phyloP scores from a whole-genome alignment of 371 early-diverging fungal genomes.

The Circinella umbellata region DNA sequence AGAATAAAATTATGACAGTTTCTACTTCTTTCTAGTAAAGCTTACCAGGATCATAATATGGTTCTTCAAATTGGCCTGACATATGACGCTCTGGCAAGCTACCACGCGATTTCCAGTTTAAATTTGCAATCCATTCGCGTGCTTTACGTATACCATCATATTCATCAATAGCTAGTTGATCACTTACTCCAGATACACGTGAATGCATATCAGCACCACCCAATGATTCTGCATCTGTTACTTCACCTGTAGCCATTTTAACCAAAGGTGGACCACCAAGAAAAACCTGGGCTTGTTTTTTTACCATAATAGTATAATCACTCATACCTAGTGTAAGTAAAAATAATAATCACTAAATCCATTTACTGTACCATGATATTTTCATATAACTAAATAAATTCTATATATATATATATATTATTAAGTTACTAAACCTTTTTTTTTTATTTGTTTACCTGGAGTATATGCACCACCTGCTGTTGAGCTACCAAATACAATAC shows the following conservation, averaged over 20 bases:
- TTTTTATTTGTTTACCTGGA: conserved; percentile 39
- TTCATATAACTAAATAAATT: background rate
- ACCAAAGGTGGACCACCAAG: conserved; percentile 82
- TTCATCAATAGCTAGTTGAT: conserved; percentile 70
- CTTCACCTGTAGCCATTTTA: conserved; percentile 79
- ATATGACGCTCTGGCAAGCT: conserved; percentile 56
- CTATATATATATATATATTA: background rate
- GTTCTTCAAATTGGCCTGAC: conserved; percentile 58
- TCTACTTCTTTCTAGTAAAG: background rate
- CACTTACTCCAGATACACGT: conserved; percentile 66
- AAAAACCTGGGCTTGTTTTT: conserved; percentile 77
- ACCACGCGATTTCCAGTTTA: conserved; percentile 68
- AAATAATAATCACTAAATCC: background rate
- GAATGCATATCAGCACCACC: conserved; percentile 84
- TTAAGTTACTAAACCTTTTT: too few species aligned
- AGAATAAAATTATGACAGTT: too few species aligned
- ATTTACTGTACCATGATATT: too few species aligned
- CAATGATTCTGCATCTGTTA: conserved; percentile 70
- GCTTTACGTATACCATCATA: conserved; percentile 65
- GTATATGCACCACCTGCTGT: conserved; percentile 79
- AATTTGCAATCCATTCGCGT: conserved; percentile 66
- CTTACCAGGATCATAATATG: conserved; percentile 55
- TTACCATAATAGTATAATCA: conserved; percentile 78
- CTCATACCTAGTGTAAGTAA: conserved; percentile 54
- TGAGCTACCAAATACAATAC: conserved; percentile 77